Evolutionary conservation across 768 basidiomycete species (phyloP), one percentile per base, ranked within the genome.

Genomic region (Holtermannia corniformis): DNA sequence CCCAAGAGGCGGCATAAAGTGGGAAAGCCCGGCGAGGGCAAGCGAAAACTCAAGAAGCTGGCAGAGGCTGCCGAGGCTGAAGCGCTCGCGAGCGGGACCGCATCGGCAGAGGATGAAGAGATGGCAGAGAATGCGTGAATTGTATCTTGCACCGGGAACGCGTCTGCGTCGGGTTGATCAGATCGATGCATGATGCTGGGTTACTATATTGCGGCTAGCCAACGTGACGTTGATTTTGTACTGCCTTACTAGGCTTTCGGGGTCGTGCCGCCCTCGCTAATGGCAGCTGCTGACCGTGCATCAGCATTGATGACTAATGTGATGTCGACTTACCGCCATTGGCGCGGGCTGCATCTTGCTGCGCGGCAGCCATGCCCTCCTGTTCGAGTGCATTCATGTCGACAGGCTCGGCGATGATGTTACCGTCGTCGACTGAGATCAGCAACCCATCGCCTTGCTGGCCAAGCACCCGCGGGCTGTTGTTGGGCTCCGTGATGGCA

Each of bases 391-490:
- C 32, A 16, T 37, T 37, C 32, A 57, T 42, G 12, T 20, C 19
- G 20, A 58, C 55, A 3, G 56, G 59, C 54, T 63, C 62, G 16
- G 62, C 58, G 11, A 63, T 51, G 12, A 63, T 22, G 28, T 44
- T 51, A 12, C 59, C 59, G 43, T 58, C 50, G 32, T 59, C 58
- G 21, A 63, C 27, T 37, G 60, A 59, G 20, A 63, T 58, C 7
- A 63, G 47, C n/a, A 63, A 47, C 27, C 62, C 62, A 20, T 63
- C 62, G 49, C 22, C 20, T 28, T 44, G 46, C 19, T 46, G 4
- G 44, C 40, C 21, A 7, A 37, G 32, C 32, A 37, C 32, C 16
- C 16, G 32, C 32, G 7, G 32, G n/a, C n/a, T n/a, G n/a, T n/a
- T n/a, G n/a, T n/a, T 23, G 46, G 5, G 21, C 19, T 41, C 14